Conservation (phyloP, 1,284 basidiomycete genomes). For the Rhodotorula sp. region DNA sequence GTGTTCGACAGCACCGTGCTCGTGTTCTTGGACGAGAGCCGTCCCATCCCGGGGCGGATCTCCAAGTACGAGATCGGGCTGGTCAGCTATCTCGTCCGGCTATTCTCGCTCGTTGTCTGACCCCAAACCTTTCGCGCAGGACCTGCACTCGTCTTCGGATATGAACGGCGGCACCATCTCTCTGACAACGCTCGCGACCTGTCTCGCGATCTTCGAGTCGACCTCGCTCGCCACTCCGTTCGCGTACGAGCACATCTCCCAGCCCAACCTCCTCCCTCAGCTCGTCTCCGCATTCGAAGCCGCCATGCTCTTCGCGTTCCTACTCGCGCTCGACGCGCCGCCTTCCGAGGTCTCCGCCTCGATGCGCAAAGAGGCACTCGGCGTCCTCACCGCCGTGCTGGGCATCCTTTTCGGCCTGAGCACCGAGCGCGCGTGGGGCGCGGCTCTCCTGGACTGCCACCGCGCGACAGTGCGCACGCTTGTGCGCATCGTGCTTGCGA, state of each 20-base stretch:
- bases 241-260: slow-evolving; percentile 15
- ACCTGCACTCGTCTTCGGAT: slow-evolving; percentile 13
- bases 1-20: slow-evolving; percentile 14
- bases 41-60: background rate
- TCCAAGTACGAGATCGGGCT: slow-evolving; percentile 15
- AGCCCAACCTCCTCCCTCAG: background rate
- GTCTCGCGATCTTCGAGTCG: slow-evolving; percentile 23
- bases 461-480: slow-evolving; percentile 8
- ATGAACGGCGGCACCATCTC: background rate
- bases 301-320: slow-evolving; percentile 4
- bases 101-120: background rate
- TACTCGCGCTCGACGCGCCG: slow-evolving; percentile 11
- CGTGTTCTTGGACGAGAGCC: slow-evolving; percentile 8
- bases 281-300: slow-evolving; percentile 10
- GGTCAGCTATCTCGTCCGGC: background rate
- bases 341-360: too few species aligned
- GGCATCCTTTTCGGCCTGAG: slow-evolving; percentile 13
- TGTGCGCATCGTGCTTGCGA: background rate
- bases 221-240: slow-evolving; percentile 5
- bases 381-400: slow-evolving; percentile 12
- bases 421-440: slow-evolving; percentile 17
- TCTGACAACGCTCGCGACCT: background rate
- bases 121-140: slow-evolving; percentile 3
- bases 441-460: slow-evolving; percentile 2
- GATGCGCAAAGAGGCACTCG: background rate